Percentiles rank a stretch among this genome's conserved stretches.
phyloP scores from a whole-genome alignment of 768 basidiomycete species.

The Lyophyllum decastes region DNA sequence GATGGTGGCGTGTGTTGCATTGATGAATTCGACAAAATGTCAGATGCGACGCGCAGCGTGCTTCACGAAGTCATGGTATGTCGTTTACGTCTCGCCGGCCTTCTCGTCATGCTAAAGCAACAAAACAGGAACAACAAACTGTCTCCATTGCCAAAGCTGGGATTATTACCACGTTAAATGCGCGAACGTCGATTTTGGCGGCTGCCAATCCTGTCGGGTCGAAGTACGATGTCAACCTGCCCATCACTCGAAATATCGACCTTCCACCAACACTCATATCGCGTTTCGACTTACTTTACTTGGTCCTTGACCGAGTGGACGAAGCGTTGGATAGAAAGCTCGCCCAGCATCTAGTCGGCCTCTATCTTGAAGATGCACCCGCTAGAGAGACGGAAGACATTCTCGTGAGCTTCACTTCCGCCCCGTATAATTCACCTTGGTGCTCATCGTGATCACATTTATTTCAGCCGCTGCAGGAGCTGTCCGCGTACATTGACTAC shows the following conservation, averaged over 20 bases:
- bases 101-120: background rate
- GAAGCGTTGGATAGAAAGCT: constrained; percentile 83
- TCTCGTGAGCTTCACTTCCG: constrained; percentile 54
- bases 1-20: constrained; percentile 99
- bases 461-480: constrained; percentile 78
- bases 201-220: constrained; percentile 97
- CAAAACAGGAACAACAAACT: constrained; percentile 92
- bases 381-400: constrained; percentile 66
- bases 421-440: background rate
- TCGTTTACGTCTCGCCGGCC: background rate
- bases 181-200: constrained; percentile 95
- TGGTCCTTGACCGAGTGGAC: constrained; percentile 94
- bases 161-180: constrained; percentile 97
- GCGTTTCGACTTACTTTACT: constrained; percentile 94
- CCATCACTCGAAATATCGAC: constrained; percentile 95
- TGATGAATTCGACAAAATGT: constrained; percentile 99
- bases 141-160: constrained; percentile 99
- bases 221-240: constrained; percentile 89
- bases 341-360: constrained; percentile 88
- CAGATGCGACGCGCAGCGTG: constrained; percentile 93
- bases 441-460: background rate
- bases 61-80: constrained; percentile 97
- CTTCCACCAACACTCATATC: constrained; percentile 97
- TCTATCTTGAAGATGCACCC: constrained; percentile 93
- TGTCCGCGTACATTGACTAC: constrained; percentile 94